Evolutionary conservation across 1,139 yeast genomes (phyloP).

Genomic region (Geotrichum bryndzae): DNA sequence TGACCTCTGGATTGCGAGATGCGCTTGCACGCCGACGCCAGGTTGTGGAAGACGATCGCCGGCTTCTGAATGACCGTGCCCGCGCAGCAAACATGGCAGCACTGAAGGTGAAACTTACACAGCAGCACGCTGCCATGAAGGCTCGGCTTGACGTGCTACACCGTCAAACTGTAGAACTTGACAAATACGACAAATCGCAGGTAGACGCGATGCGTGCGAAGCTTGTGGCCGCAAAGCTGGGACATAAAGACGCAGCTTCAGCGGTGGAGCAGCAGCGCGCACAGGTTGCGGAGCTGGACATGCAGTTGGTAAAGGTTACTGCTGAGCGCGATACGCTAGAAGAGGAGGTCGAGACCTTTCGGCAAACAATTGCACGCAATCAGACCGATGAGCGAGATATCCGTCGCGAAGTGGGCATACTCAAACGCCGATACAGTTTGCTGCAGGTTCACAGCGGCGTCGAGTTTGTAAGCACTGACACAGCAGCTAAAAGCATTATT

Average conservation of each 20-base stretch:
- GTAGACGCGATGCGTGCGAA: not conserved
- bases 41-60: slow-evolving; percentile 7
- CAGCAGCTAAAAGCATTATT: not conserved
- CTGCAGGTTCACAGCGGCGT: not conserved
- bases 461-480: not conserved
- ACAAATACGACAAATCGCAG: slow-evolving; percentile 3
- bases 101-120: not conserved
- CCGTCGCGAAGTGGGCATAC: not conserved
- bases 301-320: not conserved
- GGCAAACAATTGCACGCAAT: not conserved
- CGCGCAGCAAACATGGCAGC: slow-evolving; percentile 1
- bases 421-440: not conserved
- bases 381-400: not conserved
- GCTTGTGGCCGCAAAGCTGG: not conserved
- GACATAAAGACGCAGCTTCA: not conserved
- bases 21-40: slow-evolving; percentile 30
- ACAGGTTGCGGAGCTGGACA: not conserved
- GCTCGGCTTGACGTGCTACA: slow-evolving; percentile 4
- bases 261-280: not conserved
- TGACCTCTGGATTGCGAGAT: slow-evolving; percentile 41
- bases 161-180: slow-evolving; percentile 6
- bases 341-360: not conserved
- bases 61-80: not conserved
- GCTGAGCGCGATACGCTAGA: not conserved
- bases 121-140: slow-evolving; percentile 6